Base-by-base conservation (phyloP, 352 stramenopile species). In the Phytophthora pluvialis region DNA sequence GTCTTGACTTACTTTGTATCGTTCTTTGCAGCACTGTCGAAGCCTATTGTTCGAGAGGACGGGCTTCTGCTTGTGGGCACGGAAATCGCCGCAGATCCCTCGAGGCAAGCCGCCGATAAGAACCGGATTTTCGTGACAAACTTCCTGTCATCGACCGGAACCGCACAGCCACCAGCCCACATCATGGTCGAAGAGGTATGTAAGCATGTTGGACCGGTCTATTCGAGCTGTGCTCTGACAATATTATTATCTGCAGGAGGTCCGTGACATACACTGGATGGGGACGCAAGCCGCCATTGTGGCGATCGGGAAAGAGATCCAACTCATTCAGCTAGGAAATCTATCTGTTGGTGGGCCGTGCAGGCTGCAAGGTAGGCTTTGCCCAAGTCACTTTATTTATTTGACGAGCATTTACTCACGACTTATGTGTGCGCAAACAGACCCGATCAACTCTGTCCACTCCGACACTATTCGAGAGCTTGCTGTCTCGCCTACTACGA, bases 221-320 rank as follows among this genome's bases (percentile, higher is more conserved):
- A 39, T 18, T 11, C 4, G 5, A 31, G 12, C 21, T 18, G 21
- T 16, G 3, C 5, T 64, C 16, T 60, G 18, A 68, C 32, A 7
- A 9, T 50, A 58, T 10, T 13, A 9, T 32, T 56, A 38, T 51
- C 12, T 73, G 25, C 50, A 95, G 83, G 82, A 88, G 26, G 79
- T 95, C 32, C 81, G 87, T 10, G 84, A 93, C 57, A 61, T 93
- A 31, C 72, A 91, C 4, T 95, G 85, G 87, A 60, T 95, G 25
- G 69, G 60, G 4, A 5, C 60, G 3, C 62, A 75, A 11, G 64
- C 73, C 12, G 83, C 82, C n/a, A 58, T 91, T 26, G 73, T 71
- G 7, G 84, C 87, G 13, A 66, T 95, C 16, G 87, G 83, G 8
- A 88, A 85, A 42, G 80, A 95, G 31, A 80, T 95, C 16, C 81